Evolutionary conservation across 768 basidiomycete genomes (phyloP).

Genomic region (Lyophyllum shimeji): DNA sequence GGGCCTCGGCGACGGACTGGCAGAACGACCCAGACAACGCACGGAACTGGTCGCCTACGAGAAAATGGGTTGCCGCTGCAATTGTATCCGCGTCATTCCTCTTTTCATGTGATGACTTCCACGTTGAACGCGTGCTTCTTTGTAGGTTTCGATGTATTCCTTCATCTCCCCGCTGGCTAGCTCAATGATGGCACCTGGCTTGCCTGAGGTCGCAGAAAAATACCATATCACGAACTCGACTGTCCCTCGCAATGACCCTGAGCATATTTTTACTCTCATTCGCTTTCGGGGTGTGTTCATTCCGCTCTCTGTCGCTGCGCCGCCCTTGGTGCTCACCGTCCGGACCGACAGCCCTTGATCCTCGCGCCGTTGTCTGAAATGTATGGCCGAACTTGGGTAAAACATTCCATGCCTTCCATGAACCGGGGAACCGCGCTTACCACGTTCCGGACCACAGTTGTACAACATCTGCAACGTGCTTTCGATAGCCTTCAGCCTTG

Average conservation of each 20-base stretch:
- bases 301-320: not conserved
- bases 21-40: constrained; percentile 58
- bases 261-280: constrained; percentile 68
- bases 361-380: constrained; percentile 70
- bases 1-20: constrained; percentile 54
- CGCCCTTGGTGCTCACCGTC: not conserved
- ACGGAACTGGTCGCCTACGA: constrained; percentile 57
- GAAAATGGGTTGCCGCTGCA: constrained; percentile 56
- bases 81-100: constrained; percentile 42
- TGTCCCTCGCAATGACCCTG: constrained; percentile 54
- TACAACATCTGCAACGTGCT: constrained; percentile 62
- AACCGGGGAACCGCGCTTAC: not conserved
- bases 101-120: not conserved
- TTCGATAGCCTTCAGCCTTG: constrained; percentile 63
- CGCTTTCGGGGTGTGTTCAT: constrained; percentile 50
- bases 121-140: not conserved
- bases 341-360: constrained; percentile 45
- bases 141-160: constrained; percentile 59
- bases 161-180: constrained; percentile 45
- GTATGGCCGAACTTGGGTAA: constrained; percentile 64
- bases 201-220: constrained; percentile 52
- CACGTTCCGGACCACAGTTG: constrained; percentile 20
- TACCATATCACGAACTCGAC: constrained; percentile 56
- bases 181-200: constrained; percentile 73
- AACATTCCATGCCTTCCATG: not conserved